These are phyloP conservation scores for Psilocybe cyanescens DNA, from an alignment of 768 basidiomycete species.

Conservation along the genomic window DNA sequence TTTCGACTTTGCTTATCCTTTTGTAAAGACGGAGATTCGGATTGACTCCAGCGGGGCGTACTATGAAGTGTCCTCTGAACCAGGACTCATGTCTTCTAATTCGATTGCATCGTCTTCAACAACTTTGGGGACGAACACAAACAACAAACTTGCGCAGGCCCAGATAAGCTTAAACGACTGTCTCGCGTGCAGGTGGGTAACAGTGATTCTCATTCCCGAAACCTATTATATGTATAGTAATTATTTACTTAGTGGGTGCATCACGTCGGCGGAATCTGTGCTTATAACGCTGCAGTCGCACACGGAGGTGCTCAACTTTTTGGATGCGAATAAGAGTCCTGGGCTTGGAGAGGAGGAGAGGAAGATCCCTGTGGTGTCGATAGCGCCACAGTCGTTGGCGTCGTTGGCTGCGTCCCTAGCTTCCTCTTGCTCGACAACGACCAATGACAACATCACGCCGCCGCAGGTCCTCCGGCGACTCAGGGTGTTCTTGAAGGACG, in stretches of 20 bases:
- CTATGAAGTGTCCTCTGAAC: constrained; percentile 68
- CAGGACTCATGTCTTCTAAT: background rate
- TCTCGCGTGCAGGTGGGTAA: constrained; percentile 90
- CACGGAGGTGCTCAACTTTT: constrained; percentile 84
- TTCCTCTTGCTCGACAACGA: constrained; percentile 27
- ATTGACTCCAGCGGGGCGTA: constrained; percentile 87
- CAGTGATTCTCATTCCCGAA: background rate
- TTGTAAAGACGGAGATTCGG: constrained; percentile 82
- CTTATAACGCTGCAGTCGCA: constrained; percentile 97
- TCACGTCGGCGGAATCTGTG: constrained; percentile 97
- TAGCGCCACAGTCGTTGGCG: constrained; percentile 30
- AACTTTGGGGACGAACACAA: constrained; percentile 1
- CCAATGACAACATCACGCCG: constrained; percentile 36
- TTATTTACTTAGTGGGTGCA: constrained; percentile 74
- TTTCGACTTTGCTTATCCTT: background rate
- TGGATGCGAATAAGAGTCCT: constrained; percentile 32
- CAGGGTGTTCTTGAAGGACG: constrained; percentile 65
- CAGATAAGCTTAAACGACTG: constrained; percentile 98
- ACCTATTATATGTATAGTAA: background rate
- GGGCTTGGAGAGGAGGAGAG: constrained; percentile 3
- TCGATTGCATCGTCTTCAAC: background rate
- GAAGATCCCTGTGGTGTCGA: constrained; percentile 27
- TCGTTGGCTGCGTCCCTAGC: constrained; percentile 25
- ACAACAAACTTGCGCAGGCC: constrained; percentile 83
- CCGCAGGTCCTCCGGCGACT: constrained; percentile 71